Conservation (phyloP, 768 basidiomycete species). For the Rhodotorula diobovata region DNA sequence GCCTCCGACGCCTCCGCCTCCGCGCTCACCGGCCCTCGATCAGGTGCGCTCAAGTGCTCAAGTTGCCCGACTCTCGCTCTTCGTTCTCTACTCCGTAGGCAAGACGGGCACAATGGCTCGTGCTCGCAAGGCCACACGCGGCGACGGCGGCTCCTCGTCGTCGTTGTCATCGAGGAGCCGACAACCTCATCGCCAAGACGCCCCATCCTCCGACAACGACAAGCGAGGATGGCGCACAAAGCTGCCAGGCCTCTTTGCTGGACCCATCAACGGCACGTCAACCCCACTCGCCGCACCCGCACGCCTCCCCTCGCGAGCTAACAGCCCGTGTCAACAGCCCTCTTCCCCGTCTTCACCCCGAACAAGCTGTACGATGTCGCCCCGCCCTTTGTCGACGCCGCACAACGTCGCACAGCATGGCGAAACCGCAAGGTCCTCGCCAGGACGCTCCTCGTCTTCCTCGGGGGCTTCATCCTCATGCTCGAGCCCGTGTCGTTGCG, state of each 20-base stretch:
- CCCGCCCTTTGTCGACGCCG: conserved; percentile 1
- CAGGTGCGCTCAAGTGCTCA: no score
- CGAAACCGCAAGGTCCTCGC: conserved; percentile 13
- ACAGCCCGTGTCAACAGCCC: conserved; percentile 1
- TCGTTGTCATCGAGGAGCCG: no score
- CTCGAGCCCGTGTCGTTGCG: background rate
- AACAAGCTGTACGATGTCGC: background rate
- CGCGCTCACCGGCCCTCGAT: no score
- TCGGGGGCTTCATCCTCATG: conserved; percentile 16
- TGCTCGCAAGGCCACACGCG: no score
- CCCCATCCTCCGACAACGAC: background rate
- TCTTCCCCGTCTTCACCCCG: conserved; percentile 10
- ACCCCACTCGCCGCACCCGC: background rate
- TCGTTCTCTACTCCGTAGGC: no score
- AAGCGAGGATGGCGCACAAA: background rate
- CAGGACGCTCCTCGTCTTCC: conserved; percentile 9
- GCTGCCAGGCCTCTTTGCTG: conserved; percentile 1
- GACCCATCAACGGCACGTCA: conserved; percentile 3
- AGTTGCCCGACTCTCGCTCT: no score
- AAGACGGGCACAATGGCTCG: no score
- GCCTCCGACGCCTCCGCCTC: no score
- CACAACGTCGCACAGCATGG: conserved; percentile 4
- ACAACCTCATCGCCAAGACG: no score
- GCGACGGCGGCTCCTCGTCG: no score
- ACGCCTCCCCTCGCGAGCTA: background rate